Conservation (phyloP, 495 filamentous ascomycete genomes). For the Daldinia childiae region DNA sequence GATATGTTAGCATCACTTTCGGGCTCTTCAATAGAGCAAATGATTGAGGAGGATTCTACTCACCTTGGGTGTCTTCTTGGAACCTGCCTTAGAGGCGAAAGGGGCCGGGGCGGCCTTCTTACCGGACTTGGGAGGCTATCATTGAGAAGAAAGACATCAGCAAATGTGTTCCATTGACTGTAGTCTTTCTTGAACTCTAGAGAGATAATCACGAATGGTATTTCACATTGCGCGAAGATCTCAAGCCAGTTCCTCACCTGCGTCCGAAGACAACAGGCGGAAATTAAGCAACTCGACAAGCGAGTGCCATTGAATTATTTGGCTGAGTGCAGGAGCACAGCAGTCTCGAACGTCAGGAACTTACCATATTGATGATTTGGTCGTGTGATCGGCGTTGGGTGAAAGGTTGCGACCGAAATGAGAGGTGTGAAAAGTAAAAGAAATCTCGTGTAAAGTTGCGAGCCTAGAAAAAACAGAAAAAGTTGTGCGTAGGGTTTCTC, state of each 20-base stretch:
- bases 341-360: constrained; percentile 45
- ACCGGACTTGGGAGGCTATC: constrained; percentile 97
- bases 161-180: constrained; percentile 80
- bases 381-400: constrained; percentile 41
- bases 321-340: constrained; percentile 37
- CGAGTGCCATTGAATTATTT: constrained; percentile 43
- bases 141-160: constrained; percentile 99
- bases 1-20: constrained; percentile 45
- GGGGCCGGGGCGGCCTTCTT: constrained; percentile 96
- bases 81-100: constrained; percentile 94
- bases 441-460: constrained; percentile 37
- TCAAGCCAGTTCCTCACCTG: constrained; percentile 88
- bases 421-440: constrained; percentile 36
- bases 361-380: constrained; percentile 58
- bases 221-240: constrained; percentile 64
- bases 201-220: constrained; percentile 70
- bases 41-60: constrained; percentile 46
- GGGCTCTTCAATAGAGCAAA: neutral
- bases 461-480: constrained; percentile 17
- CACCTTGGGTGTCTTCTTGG: constrained; percentile 97
- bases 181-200: constrained; percentile 92
- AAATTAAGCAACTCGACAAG: constrained; percentile 57
- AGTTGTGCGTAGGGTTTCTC: constrained; percentile 41
- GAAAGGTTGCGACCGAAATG: constrained; percentile 34
- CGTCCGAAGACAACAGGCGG: constrained; percentile 62